Evolutionary conservation across 257 asterid species (phyloP).

Genomic region (Cynanchum wilfordii): DNA sequence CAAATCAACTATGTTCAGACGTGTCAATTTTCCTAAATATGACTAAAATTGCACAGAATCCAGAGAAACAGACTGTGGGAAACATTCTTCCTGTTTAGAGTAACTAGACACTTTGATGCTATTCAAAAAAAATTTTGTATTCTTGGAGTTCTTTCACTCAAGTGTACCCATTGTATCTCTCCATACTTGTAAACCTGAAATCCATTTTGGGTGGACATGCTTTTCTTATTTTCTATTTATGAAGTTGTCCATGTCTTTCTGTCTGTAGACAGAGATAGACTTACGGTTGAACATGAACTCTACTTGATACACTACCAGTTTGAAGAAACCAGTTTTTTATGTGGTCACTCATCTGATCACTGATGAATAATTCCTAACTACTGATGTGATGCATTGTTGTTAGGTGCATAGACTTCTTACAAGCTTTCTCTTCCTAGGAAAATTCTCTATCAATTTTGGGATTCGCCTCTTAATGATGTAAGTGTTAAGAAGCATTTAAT

Average conservation of each 20-base stretch:
- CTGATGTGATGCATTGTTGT: slow-evolving; percentile 7
- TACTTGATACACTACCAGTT: background rate
- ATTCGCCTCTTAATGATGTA: slow-evolving; percentile 98
- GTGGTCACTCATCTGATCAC: background rate
- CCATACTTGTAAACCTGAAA: background rate
- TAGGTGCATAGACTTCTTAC: slow-evolving; percentile 85
- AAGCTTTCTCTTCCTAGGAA: slow-evolving; percentile 80
- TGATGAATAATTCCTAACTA: background rate
- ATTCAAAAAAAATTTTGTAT: background rate
- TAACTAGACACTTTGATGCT: background rate
- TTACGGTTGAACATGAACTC: background rate
- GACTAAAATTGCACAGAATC: background rate
- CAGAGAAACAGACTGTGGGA: background rate
- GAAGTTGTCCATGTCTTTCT: background rate
- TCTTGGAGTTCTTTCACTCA: background rate
- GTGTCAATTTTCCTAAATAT: background rate
- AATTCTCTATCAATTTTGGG: slow-evolving; percentile 87
- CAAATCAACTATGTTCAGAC: background rate
- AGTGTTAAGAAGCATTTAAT: slow-evolving; percentile 22
- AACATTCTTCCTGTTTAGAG: background rate
- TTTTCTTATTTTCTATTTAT: background rate
- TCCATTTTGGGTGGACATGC: background rate
- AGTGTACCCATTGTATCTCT: background rate
- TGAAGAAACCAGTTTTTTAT: background rate
- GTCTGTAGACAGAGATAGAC: background rate